Conservation (phyloP, 306 rosid genomes). For the Senna tora region DNA sequence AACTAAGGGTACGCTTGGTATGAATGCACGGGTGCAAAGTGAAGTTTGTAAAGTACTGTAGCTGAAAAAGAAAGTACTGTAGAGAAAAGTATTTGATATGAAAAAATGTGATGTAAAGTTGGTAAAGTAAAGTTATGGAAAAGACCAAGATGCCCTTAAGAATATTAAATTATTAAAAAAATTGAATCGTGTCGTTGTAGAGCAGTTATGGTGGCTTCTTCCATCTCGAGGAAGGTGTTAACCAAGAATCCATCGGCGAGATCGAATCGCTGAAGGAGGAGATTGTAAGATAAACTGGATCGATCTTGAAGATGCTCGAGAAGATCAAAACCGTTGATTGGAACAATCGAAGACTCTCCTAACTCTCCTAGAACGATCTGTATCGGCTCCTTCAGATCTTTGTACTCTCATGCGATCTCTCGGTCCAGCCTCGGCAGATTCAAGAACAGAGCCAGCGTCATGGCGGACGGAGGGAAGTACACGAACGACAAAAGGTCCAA, state of each 20-base stretch:
- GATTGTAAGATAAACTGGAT: constrained; percentile 32
- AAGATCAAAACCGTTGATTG: constrained; percentile 38
- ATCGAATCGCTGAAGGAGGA: constrained; percentile 9
- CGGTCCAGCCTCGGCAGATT: constrained; percentile 34
- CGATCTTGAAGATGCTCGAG: constrained; percentile 42
- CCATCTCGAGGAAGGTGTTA: constrained; percentile 33
- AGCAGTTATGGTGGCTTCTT: background rate
- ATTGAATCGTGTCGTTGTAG: background rate
- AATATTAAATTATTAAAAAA: no score
- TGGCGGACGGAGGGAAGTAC: constrained; percentile 23
- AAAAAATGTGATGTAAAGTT: no score
- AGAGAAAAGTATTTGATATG: no score
- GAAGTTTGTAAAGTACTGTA: no score
- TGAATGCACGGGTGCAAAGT: no score
- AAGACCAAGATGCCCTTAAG: no score
- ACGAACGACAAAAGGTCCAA: constrained; percentile 29
- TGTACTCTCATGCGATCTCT: constrained; percentile 37
- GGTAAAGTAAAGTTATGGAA: no score
- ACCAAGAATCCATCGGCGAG: constrained; percentile 42
- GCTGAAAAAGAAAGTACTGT: no score
- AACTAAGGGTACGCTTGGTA: no score
- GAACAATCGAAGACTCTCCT: constrained; percentile 24
- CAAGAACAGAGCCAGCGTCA: constrained; percentile 22
- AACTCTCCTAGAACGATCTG: constrained; percentile 42
- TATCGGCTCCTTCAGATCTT: constrained; percentile 31